These are phyloP conservation scores for Diaporthe sp. DNA, from an alignment of 2,329 filamentous ascomycete species.

Conservation along the genomic window DNA sequence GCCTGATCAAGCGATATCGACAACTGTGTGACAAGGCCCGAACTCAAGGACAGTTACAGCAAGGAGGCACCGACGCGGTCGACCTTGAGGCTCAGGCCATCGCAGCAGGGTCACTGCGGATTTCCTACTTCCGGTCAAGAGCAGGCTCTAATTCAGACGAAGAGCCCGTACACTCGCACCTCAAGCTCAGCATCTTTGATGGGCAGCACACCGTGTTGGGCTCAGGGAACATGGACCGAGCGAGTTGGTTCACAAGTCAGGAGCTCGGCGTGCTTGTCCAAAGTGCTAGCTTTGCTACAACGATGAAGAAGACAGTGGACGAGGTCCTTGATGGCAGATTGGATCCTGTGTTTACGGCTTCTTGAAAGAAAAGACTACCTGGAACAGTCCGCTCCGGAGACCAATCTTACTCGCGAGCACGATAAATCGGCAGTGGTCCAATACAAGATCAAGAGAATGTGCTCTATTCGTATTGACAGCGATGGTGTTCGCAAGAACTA, in stretches of 20 bases:
- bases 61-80: conserved; percentile 43
- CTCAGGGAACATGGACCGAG: conserved; percentile 87
- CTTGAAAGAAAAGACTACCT: not conserved
- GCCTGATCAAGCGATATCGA: conserved; percentile 69
- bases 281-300: conserved; percentile 50
- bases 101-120: conserved; percentile 63
- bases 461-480: conserved; percentile 32
- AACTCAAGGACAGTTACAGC: conserved; percentile 46
- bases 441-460: not conserved
- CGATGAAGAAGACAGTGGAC: conserved; percentile 50
- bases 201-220: conserved; percentile 77
- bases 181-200: conserved; percentile 84
- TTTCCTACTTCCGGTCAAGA: conserved; percentile 70
- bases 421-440: too few relatives aligned
- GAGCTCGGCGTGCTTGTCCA: conserved; percentile 79
- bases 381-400: too few relatives aligned
- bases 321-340: conserved; percentile 53
- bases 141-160: conserved; percentile 51
- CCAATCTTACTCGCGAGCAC: not conserved
- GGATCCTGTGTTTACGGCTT: conserved; percentile 47
- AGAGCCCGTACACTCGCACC: conserved; percentile 80
- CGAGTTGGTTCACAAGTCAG: conserved; percentile 90
- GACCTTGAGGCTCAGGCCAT: conserved; percentile 60
- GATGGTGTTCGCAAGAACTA: conserved; percentile 29
- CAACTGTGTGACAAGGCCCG: not conserved